Evolutionary conservation across 805 yeast species (phyloP).

Genomic region (Lachancea nothofagi): DNA sequence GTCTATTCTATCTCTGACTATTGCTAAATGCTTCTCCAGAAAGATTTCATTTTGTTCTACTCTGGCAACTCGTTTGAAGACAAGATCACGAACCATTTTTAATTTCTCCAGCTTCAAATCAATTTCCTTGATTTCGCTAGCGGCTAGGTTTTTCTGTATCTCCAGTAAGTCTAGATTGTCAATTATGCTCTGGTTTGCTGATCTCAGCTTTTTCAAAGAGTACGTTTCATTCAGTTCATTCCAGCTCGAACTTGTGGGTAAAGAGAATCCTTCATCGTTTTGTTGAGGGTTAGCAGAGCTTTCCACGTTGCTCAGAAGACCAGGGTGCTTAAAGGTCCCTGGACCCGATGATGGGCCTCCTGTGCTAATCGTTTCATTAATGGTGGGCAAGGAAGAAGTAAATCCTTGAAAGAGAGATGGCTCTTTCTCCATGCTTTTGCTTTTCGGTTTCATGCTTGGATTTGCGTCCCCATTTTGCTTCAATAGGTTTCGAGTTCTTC

Average conservation of each 20-base stretch:
- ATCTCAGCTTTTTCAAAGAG: slow-evolving; percentile 36
- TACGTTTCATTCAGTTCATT: slow-evolving; percentile 41
- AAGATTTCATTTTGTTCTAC: slow-evolving; percentile 58
- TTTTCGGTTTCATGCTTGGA: slow-evolving; percentile 7
- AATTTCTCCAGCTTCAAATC: slow-evolving; percentile 52
- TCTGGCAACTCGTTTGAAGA: slow-evolving; percentile 53
- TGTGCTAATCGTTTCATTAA: slow-evolving; percentile 39
- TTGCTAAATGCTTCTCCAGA: slow-evolving; percentile 44
- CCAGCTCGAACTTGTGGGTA: slow-evolving; percentile 39
- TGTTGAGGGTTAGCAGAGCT: slow-evolving; percentile 14
- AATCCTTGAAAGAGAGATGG: slow-evolving; percentile 68
- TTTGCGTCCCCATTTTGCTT: slow-evolving; percentile 14
- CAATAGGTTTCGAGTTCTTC: slow-evolving; percentile 8
- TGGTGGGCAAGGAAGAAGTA: slow-evolving; percentile 49
- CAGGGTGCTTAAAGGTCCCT: slow-evolving; percentile 17
- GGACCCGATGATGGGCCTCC: slow-evolving; percentile 20
- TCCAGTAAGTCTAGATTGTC: slow-evolving; percentile 50
- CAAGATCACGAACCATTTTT: slow-evolving; percentile 44
- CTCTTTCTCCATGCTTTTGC: slow-evolving; percentile 14
- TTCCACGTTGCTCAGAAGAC: slow-evolving; percentile 9
- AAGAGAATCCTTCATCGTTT: slow-evolving; percentile 20
- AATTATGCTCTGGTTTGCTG: slow-evolving; percentile 37
- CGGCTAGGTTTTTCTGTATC: slow-evolving; percentile 58
- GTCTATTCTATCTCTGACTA: slow-evolving; percentile 41
- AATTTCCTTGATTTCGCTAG: slow-evolving; percentile 58